Percentiles rank a stretch among this genome's conserved stretches.
Evolutionary conservation across 352 stramenopile genomes (phyloP).

Genomic region (Phytophthora rubi): DNA sequence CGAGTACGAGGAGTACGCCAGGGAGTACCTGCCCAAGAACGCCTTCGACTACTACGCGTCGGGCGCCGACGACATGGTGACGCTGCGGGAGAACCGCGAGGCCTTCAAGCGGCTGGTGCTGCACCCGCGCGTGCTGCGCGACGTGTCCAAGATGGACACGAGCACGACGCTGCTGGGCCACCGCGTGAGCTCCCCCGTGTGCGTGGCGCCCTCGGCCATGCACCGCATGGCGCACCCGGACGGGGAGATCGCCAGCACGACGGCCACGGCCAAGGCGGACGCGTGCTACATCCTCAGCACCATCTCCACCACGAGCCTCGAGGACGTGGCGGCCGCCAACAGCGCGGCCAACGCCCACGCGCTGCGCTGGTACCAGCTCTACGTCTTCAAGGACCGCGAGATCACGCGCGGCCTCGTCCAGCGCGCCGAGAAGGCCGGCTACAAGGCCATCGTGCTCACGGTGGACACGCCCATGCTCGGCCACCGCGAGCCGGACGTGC

Average conservation of each 20-base stretch:
- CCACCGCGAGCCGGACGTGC: slow-evolving; percentile 95
- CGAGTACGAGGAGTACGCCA: slow-evolving; percentile 91
- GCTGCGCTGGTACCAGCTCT: slow-evolving; percentile 95
- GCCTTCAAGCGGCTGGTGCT: slow-evolving; percentile 95
- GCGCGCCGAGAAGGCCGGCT: slow-evolving; percentile 93
- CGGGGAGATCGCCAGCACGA: slow-evolving; percentile 89
- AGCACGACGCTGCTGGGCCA: slow-evolving; percentile 92
- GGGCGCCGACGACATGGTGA: slow-evolving; percentile 93
- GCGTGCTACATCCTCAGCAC: slow-evolving; percentile 94
- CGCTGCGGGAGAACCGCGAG: slow-evolving; percentile 77
- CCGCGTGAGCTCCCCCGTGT: slow-evolving; percentile 93
- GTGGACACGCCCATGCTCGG: slow-evolving; percentile 97
- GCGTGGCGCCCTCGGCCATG: slow-evolving; percentile 91
- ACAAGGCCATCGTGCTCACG: slow-evolving; percentile 95
- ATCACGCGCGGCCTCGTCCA: slow-evolving; percentile 92
- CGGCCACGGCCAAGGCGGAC: slow-evolving; percentile 83
- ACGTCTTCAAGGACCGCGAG: slow-evolving; percentile 95
- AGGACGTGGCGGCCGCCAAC: slow-evolving; percentile 66
- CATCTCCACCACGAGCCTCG: slow-evolving; percentile 56
- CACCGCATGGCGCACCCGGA: slow-evolving; percentile 96
- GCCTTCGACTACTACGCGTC: slow-evolving; percentile 93
- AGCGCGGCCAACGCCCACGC: slow-evolving; percentile 70
- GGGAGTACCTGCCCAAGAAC: slow-evolving; percentile 92
- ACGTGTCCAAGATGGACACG: slow-evolving; percentile 93
- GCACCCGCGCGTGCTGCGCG: slow-evolving; percentile 93